Conservation (phyloP, 192 early-diverging fungal genomes). For the Podila epicladia region DNA sequence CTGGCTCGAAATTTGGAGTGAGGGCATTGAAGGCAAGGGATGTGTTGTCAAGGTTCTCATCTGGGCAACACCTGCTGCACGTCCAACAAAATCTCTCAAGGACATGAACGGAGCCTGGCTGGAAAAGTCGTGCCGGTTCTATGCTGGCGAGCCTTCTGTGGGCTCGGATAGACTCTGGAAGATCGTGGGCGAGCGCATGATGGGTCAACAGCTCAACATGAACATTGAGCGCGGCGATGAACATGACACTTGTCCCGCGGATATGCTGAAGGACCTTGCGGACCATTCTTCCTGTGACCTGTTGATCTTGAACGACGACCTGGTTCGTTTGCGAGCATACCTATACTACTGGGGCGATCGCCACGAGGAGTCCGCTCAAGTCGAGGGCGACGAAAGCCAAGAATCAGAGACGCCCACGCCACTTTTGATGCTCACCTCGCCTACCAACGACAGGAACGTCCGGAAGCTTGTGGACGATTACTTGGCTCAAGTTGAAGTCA, state of each 20-base stretch:
- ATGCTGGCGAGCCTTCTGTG: slow-evolving; percentile 28
- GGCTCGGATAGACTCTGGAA: slow-evolving; percentile 35
- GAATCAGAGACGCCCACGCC: slow-evolving; percentile 19
- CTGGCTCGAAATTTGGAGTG: slow-evolving; percentile 53
- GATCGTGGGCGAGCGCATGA: slow-evolving; percentile 40
- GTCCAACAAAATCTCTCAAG: slow-evolving; percentile 26
- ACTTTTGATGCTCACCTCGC: slow-evolving; percentile 24
- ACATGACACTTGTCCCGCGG: slow-evolving; percentile 15
- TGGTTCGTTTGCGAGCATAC: slow-evolving; percentile 22
- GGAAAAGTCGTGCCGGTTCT: slow-evolving; percentile 32
- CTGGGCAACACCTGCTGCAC: slow-evolving; percentile 28
- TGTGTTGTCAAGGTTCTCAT: slow-evolving; percentile 43
- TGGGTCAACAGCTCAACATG: slow-evolving; percentile 44
- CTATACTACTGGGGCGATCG: slow-evolving; percentile 25
- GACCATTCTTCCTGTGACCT: slow-evolving; percentile 30
- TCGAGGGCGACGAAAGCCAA: not conserved
- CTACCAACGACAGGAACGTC: slow-evolving; percentile 17
- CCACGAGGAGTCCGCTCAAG: not conserved
- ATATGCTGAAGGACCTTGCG: slow-evolving; percentile 27
- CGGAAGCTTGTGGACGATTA: slow-evolving; percentile 36
- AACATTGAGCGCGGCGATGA: slow-evolving; percentile 34
- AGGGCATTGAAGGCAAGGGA: slow-evolving; percentile 46
- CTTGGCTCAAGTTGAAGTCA: slow-evolving; percentile 19
- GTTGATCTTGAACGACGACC: slow-evolving; percentile 41
- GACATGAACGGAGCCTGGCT: slow-evolving; percentile 26